Evolutionary conservation across 129 eudicot genomes (phyloP), one percentile per base, ranked within the genome.

Genomic region (Flaveria bidentis): DNA sequence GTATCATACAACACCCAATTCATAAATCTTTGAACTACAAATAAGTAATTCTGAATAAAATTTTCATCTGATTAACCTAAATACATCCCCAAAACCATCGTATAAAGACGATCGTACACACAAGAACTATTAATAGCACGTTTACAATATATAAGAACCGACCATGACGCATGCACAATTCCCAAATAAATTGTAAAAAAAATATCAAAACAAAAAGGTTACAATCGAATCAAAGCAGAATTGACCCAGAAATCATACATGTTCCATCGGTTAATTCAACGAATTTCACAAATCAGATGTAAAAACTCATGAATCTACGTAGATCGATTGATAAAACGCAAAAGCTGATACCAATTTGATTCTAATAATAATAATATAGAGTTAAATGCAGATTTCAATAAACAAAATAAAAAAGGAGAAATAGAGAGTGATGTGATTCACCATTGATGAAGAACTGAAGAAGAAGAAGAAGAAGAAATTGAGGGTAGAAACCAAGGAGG

Each of bases 381-480:
- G 2, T 20, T 2, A 20, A 0, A 62, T 9, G 36, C 1, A 25
- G 45, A 11, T 12, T 57, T 22, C 0, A 47, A 58, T 58, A 16
- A 42, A 20, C 1, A 17, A 60, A 45, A 45, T 45, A 30, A 15
- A 75, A 63, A 8, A 22, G 42, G 2, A 0, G 18, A 56, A 49
- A 41, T 16, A 74, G 46, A 46, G 16, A 57, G 33, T 58, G 65
- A 78, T 16, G 30, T 18, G 63, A 53, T 71, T 72, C 69, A 80
- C 84, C 84, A 80, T 80, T 80, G 74, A 57, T 30, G 55, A 67
- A 80, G 6, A 66, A 16, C 52, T 49, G 50, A 78, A 36, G 51
- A 69, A 47, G 46, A 64, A 61, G 49, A 78, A 36, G 62, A 70
- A 47, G 67, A 14, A 41, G 66, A 25, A 49, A 17, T 2, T n/a